Percentiles rank a stretch among this genome's conserved stretches.
Conservation (phyloP, 2,329 filamentous ascomycete species). For the Diplodia seriata region DNA sequence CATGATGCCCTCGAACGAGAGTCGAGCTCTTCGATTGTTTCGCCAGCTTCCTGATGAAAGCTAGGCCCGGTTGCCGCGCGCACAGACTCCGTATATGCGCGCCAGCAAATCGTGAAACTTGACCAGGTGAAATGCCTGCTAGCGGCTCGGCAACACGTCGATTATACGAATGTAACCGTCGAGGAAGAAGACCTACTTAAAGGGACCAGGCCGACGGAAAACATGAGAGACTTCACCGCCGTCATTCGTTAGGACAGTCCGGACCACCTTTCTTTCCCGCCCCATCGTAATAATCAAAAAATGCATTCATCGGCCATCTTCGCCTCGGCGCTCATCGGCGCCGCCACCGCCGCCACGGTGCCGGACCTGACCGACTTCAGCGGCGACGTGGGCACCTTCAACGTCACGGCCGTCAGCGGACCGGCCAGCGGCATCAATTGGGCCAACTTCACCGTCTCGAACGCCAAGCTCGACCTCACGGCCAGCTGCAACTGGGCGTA, state of each 20-base stretch:
- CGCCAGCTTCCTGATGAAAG: background rate
- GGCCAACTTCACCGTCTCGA: constrained; percentile 18
- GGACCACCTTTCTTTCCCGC: background rate
- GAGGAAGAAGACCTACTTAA: constrained; percentile 1
- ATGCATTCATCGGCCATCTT: constrained; percentile 11
- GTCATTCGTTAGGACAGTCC: background rate
- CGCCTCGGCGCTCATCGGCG: constrained; percentile 8
- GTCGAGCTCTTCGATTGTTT: background rate
- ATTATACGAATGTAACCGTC: constrained; percentile 19
- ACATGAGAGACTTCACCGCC: background rate
- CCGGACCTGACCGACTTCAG: constrained; percentile 21
- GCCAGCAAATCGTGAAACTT: background rate
- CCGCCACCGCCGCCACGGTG: background rate
- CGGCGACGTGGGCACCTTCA: constrained; percentile 13
- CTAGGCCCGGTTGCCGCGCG: background rate
- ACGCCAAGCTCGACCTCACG: constrained; percentile 1
- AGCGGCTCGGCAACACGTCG: constrained; percentile 8
- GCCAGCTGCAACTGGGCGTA: background rate
- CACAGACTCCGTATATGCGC: constrained; percentile 23
- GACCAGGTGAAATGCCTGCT: constrained; percentile 19
- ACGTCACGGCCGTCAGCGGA: constrained; percentile 2
- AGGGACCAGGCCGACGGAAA: background rate
- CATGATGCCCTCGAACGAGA: no score
- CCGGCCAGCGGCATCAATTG: constrained; percentile 9
- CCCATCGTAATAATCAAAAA: background rate